Evolutionary conservation across 2,329 filamentous ascomycete species (phyloP).

Genomic region (Colletotrichum spaethianum): DNA sequence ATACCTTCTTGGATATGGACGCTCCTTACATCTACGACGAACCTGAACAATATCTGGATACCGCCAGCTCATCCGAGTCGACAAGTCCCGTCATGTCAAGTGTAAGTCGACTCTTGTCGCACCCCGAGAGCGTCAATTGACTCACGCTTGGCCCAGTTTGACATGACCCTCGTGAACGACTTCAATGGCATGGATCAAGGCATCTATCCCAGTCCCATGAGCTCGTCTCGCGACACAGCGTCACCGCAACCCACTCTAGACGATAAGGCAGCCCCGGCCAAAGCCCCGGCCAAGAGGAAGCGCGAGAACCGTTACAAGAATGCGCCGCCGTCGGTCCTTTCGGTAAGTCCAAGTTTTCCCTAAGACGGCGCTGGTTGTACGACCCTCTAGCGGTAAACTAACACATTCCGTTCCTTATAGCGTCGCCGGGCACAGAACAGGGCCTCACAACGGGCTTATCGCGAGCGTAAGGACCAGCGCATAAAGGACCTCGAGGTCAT

Average conservation of each 20-base stretch:
- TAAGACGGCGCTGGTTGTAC: not conserved
- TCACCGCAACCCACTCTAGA: constrained; percentile 39
- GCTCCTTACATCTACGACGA: constrained; percentile 43
- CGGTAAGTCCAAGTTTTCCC: constrained; percentile 52
- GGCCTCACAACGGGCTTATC: constrained; percentile 51
- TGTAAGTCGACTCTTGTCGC: constrained; percentile 21
- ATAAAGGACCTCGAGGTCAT: constrained; percentile 74
- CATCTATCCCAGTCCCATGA: constrained; percentile 53
- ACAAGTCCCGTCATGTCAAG: constrained; percentile 42
- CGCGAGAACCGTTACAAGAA: constrained; percentile 68
- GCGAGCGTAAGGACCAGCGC: constrained; percentile 65
- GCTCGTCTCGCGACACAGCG: constrained; percentile 41
- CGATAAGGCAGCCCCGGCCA: constrained; percentile 43
- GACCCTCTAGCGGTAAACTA: not conserved
- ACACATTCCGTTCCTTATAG: constrained; percentile 40
- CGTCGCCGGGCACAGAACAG: constrained; percentile 51
- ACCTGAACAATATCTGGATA: constrained; percentile 38
- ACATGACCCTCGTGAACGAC: constrained; percentile 45
- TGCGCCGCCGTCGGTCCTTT: constrained; percentile 63
- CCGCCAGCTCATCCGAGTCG: constrained; percentile 41
- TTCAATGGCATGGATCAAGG: constrained; percentile 44
- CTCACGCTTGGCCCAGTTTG: constrained; percentile 35
- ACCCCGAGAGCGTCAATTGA: not conserved
- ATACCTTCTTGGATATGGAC: constrained; percentile 41
- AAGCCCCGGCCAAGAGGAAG: constrained; percentile 61